phyloP scores from a whole-genome alignment of 208 protist genomes.

The Leishmania lainsoni region DNA sequence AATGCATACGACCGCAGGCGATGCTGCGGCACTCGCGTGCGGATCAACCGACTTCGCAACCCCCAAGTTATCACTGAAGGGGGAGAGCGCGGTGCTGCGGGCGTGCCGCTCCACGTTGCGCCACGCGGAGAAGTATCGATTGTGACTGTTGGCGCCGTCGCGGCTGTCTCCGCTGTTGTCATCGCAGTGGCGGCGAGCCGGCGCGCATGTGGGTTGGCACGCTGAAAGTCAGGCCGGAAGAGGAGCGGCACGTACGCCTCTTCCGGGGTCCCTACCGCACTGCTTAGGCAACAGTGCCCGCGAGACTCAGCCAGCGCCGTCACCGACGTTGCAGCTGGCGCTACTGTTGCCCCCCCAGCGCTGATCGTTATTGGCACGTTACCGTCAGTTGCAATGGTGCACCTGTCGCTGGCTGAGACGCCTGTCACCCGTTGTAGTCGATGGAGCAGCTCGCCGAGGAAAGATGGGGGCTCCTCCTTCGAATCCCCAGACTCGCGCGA shows the following conservation, averaged over 20 bases:
- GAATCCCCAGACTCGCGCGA: not conserved
- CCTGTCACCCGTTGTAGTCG: not conserved
- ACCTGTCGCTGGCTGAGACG: not conserved
- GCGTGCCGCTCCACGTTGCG: too few relatives aligned
- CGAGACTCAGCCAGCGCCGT: not conserved
- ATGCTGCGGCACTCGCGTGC: not conserved
- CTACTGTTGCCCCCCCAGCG: not conserved
- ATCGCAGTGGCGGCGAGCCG: slow-evolving; percentile 2
- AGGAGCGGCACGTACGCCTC: slow-evolving; percentile 30
- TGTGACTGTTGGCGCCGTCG: not conserved
- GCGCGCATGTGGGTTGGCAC: not conserved
- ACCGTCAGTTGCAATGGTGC: not conserved
- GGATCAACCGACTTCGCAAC: not conserved
- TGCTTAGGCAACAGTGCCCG: not conserved
- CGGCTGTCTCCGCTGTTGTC: not conserved
- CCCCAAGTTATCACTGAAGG: not conserved
- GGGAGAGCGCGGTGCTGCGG: not conserved
- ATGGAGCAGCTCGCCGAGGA: slow-evolving; percentile 1
- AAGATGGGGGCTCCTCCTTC: slow-evolving; percentile 1
- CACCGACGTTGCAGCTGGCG: not conserved
- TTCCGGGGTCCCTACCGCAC: not conserved
- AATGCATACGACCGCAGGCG: not conserved
- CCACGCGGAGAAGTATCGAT: not conserved
- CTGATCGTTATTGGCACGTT: not conserved
- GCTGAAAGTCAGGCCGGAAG: slow-evolving; percentile 23